These are phyloP conservation scores for Daedaleopsis nitida DNA, from an alignment of 768 basidiomycete species.

Conservation along the genomic window DNA sequence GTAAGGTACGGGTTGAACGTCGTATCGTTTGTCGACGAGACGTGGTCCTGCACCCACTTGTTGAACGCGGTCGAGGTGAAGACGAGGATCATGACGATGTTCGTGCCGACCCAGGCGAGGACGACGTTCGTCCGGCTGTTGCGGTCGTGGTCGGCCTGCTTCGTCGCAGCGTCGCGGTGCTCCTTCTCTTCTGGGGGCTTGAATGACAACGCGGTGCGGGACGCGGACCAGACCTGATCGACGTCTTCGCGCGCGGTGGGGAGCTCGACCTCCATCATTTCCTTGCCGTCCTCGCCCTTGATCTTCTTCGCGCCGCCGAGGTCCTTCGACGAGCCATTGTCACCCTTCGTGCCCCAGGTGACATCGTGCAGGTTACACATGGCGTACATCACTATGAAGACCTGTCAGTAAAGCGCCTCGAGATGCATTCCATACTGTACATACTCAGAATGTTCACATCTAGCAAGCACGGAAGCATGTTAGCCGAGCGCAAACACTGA, in stretches of 20 bases:
- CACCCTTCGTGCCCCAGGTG: constrained; percentile 92
- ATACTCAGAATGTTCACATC: constrained; percentile 80
- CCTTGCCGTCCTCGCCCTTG: constrained; percentile 82
- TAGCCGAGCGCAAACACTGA: constrained; percentile 11
- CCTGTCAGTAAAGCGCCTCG: background rate
- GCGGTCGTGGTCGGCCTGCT: constrained; percentile 85
- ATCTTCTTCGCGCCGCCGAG: constrained; percentile 90
- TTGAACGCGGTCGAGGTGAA: constrained; percentile 80
- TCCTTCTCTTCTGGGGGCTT: constrained; percentile 75
- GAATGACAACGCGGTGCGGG: constrained; percentile 65
- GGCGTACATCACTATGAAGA: constrained; percentile 76
- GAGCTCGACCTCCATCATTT: constrained; percentile 83
- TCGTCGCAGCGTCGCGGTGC: constrained; percentile 84
- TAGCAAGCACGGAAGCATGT: constrained; percentile 23
- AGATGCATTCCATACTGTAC: constrained; percentile 22
- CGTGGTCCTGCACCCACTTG: constrained; percentile 65
- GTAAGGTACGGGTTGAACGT: constrained; percentile 89
- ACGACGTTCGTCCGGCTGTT: constrained; percentile 86
- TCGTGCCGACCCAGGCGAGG: constrained; percentile 80
- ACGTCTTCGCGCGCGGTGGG: constrained; percentile 85
- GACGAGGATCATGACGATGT: constrained; percentile 76
- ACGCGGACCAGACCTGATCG: constrained; percentile 83
- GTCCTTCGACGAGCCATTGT: constrained; percentile 86
- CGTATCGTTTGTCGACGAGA: constrained; percentile 48
- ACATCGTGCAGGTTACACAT: constrained; percentile 94